Evolutionary conservation across 2,329 filamentous ascomycete species (phyloP).

Genomic region (Aspergillus japonicus): DNA sequence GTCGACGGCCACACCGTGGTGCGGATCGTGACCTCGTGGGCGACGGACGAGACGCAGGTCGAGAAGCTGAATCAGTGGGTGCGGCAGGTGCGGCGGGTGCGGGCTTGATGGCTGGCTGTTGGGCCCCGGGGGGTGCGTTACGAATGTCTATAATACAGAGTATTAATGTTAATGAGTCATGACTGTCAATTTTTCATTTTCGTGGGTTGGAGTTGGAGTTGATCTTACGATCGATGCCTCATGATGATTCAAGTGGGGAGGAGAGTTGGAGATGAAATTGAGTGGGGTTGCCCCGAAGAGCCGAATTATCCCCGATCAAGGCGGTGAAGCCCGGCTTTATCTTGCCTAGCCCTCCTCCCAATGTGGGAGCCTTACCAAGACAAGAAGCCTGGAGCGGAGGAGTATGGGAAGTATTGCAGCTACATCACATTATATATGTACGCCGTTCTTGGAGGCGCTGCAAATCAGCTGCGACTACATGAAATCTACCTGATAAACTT

Average conservation of each 20-base stretch:
- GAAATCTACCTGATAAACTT: too few relatives aligned
- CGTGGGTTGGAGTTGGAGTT: neutral
- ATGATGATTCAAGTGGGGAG: neutral
- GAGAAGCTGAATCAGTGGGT: conserved; percentile 31
- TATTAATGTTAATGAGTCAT: neutral
- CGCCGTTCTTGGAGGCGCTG: too few relatives aligned
- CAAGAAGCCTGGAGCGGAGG: too few relatives aligned
- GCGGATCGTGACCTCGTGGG: conserved; percentile 53
- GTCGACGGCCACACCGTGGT: conserved; percentile 43
- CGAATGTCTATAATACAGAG: neutral
- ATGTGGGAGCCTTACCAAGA: too few relatives aligned
- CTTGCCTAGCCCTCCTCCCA: too few relatives aligned
- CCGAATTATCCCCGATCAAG: neutral
- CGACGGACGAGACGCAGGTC: conserved; percentile 46
- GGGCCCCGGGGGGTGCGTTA: neutral
- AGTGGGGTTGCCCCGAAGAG: neutral
- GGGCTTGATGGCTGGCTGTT: neutral
- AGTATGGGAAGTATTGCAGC: too few relatives aligned
- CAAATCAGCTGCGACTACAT: too few relatives aligned
- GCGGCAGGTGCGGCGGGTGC: neutral
- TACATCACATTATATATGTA: too few relatives aligned
- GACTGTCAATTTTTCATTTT: neutral
- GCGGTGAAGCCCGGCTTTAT: neutral
- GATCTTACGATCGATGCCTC: neutral
- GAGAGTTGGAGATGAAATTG: neutral